phyloP scores from a whole-genome alignment of 1,139 yeast species.

The Hemisphaericaspora xylofermentans region DNA sequence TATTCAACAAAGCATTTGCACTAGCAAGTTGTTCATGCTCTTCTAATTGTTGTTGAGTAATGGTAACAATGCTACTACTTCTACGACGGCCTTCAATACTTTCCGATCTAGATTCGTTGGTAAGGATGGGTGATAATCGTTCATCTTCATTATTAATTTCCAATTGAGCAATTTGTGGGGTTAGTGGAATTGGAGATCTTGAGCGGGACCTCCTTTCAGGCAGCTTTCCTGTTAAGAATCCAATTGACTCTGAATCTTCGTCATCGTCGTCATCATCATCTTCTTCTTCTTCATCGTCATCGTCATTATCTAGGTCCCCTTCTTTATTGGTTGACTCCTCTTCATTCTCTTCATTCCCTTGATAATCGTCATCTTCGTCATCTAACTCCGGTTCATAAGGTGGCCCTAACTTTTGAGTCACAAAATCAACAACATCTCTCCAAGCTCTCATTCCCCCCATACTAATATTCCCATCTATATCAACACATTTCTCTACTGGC shows the following conservation, averaged over 20 bases:
- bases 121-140: conserved; percentile 10
- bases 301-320: conserved; percentile 15
- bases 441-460: conserved; percentile 37
- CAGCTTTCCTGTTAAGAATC: not conserved
- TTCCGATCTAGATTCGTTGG: conserved; percentile 6
- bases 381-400: conserved; percentile 24
- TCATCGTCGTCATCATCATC: conserved; percentile 11
- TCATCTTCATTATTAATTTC: conserved; percentile 10
- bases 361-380: conserved; percentile 18
- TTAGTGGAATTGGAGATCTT: not conserved
- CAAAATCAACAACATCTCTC: conserved; percentile 31
- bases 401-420: conserved; percentile 25
- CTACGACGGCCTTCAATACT: not conserved
- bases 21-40: conserved; percentile 21
- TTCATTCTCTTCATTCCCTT: conserved; percentile 15
- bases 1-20: conserved; percentile 20
- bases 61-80: conserved; percentile 12
- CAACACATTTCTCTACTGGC: conserved; percentile 32
- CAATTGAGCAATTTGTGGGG: conserved; percentile 4
- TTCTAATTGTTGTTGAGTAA: conserved; percentile 15
- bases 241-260: conserved; percentile 4
- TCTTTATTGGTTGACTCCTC: conserved; percentile 15
- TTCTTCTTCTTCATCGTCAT: conserved; percentile 16
- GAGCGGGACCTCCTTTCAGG: not conserved
- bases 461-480: conserved; percentile 31